Evolutionary conservation across 202 grass and related monocot genomes (phyloP), one percentile per base, ranked within the genome.

Genomic region (Setaria viridis): DNA sequence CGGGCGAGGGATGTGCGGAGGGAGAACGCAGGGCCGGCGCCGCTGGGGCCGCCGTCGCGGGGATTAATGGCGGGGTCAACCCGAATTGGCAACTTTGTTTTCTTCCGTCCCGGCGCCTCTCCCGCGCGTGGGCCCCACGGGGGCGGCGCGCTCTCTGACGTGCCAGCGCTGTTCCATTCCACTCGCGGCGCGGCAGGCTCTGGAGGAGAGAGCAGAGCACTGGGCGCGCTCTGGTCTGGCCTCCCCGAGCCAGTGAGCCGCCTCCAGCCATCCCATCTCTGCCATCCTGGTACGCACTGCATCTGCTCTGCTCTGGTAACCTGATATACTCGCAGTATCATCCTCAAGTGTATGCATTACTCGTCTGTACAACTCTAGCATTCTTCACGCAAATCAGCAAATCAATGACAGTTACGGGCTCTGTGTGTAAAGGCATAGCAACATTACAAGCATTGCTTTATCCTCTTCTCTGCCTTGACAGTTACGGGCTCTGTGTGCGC

Each of bases 21-120:
- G 49, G 81, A 79, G 39, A 0, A 6, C 5, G 39, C 39, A 41
- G 82, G 53, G 87, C 92, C 88, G 92, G 90, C 91, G 93, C 89
- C 89, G 87, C 82, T 92, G 90, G 95, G 85, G 35, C 90, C 89
- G 91, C 82, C 87, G 91, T 98, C 87, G 84, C 84, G 79, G 84
- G 72, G 79, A 63, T 68, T 84, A 86, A 90, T 78, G 73, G 66
- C 20, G 73, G 92, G 88, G 93, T 92, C 91, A 94, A 95, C 89
- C 87, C 87, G 83, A 82, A 85, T 73, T 60, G 72, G 82, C 49
- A 78, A 45, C 76, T 65, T 60, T 91, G 86, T 81, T 72, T 37
- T 67, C 55, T 74, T 74, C 19, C 64, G 70, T 35, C 71, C 62
- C 56, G 58, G 33, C 48, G 16, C 19, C 43, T 6, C 35, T 68